phyloP scores from a whole-genome alignment of 768 basidiomycete species.

The Lactifluus volemus region DNA sequence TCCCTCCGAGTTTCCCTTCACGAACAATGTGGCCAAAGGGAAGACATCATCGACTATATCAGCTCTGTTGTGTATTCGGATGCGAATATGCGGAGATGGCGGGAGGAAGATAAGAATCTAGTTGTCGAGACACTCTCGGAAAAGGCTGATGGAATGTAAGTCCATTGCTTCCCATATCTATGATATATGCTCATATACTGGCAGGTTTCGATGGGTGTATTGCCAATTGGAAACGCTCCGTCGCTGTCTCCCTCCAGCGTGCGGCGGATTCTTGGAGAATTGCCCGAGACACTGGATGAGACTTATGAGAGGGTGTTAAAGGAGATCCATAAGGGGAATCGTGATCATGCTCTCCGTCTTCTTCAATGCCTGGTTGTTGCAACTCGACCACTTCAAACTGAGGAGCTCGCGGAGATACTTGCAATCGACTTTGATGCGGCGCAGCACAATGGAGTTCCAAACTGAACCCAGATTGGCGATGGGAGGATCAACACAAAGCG shows the following conservation, averaged over 20 bases:
- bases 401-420: background rate
- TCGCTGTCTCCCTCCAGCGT: background rate
- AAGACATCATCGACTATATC: background rate
- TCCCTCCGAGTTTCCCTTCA: constrained; percentile 1
- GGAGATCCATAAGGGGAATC: background rate
- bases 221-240: constrained; percentile 2
- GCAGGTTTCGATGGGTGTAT: background rate
- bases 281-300: background rate
- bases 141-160: constrained; percentile 6
- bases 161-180: rapidly evolving
- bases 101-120: background rate
- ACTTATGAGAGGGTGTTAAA: background rate
- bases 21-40: background rate
- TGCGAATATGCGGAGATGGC: constrained; percentile 1
- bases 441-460: background rate
- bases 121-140: constrained; percentile 1
- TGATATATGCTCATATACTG: no score
- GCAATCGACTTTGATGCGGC: constrained; percentile 7
- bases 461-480: background rate
- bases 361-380: background rate
- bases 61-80: background rate
- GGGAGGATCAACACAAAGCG: background rate
- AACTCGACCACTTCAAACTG: background rate
- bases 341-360: background rate
- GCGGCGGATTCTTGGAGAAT: background rate